Percentiles rank a stretch among this genome's conserved stretches.
phyloP scores from a whole-genome alignment of 345 rosid species.

The Adansonia digitata region DNA sequence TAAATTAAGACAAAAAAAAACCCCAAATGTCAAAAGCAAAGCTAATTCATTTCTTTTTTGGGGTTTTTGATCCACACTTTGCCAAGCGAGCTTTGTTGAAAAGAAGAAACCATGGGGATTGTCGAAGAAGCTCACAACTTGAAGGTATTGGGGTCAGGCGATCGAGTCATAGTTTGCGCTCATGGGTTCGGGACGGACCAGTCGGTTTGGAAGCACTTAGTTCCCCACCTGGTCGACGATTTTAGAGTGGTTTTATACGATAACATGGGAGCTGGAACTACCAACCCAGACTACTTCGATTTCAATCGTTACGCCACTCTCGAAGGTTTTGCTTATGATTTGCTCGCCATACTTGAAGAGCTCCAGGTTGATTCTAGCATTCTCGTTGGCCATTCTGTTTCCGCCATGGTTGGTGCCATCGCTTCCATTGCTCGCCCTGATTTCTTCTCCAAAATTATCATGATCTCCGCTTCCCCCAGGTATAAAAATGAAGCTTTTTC shows the following conservation, averaged over 20 bases:
- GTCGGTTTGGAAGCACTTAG: constrained; percentile 86
- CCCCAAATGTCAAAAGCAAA: too few relatives aligned
- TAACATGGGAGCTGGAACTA: constrained; percentile 91
- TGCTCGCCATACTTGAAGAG: constrained; percentile 82
- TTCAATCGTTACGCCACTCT: constrained; percentile 64
- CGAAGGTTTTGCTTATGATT: constrained; percentile 74
- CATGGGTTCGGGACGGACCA: constrained; percentile 97
- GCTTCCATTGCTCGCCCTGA: constrained; percentile 89
- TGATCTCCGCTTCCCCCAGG: constrained; percentile 83
- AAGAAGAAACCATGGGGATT: constrained; percentile 51
- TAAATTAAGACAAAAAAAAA: too few relatives aligned
- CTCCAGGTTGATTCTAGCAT: constrained; percentile 49
- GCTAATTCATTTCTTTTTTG: not conserved
- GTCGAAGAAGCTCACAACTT: constrained; percentile 85
- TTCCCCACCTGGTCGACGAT: constrained; percentile 71
- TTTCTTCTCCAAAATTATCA: constrained; percentile 65
- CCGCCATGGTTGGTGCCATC: constrained; percentile 67
- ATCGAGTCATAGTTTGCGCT: constrained; percentile 49
- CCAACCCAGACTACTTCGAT: constrained; percentile 85
- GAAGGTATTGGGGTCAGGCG: constrained; percentile 63
- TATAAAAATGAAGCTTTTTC: too few relatives aligned
- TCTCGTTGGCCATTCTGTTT: constrained; percentile 80
- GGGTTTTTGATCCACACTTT: not conserved
- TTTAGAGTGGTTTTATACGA: constrained; percentile 68
- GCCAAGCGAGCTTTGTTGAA: not conserved